Evolutionary conservation across 495 filamentous ascomycete genomes (phyloP).

Genomic region (Penicillium coprophilum): DNA sequence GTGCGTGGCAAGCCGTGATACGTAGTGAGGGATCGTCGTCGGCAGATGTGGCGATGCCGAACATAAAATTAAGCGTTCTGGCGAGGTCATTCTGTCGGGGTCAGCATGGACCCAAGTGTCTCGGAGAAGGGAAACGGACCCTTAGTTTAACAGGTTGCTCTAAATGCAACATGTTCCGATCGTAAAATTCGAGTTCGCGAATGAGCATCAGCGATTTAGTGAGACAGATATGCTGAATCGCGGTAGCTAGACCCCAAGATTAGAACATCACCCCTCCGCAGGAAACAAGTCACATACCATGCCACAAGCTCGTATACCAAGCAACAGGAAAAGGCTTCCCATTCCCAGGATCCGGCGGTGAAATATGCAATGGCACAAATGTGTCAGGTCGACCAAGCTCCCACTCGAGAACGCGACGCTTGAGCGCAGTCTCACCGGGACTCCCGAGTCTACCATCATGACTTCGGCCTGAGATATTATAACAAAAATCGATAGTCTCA

Average conservation of each 20-base stretch:
- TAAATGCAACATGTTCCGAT: slow-evolving; percentile 6
- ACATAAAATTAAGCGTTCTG: slow-evolving; percentile 36
- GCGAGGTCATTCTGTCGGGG: slow-evolving; percentile 27
- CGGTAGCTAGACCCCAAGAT: slow-evolving; percentile 28
- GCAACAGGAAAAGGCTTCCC: slow-evolving; percentile 42
- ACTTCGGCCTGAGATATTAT: slow-evolving; percentile 26
- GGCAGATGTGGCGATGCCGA: slow-evolving; percentile 40
- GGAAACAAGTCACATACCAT: slow-evolving; percentile 28
- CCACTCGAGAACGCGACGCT: slow-evolving; percentile 34
- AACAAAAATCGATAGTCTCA: slow-evolving; percentile 42
- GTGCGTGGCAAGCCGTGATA: slow-evolving; percentile 43
- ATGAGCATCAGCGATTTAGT: slow-evolving; percentile 39
- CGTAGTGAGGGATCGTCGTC: slow-evolving; percentile 41
- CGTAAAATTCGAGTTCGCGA: slow-evolving; percentile 23
- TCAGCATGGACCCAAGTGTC: background rate
- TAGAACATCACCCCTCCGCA: background rate
- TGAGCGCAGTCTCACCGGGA: slow-evolving; percentile 26
- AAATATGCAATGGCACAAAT: slow-evolving; percentile 40
- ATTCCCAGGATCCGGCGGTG: slow-evolving; percentile 26
- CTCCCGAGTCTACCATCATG: slow-evolving; percentile 21
- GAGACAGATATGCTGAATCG: slow-evolving; percentile 42
- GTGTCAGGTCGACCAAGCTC: slow-evolving; percentile 31
- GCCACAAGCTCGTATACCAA: slow-evolving; percentile 39
- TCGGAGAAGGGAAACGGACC: slow-evolving; percentile 21
- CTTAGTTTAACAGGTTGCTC: slow-evolving; percentile 23